These are phyloP conservation scores for Coniella lustricola DNA, from an alignment of 2,329 filamentous ascomycete species.

Conservation along the genomic window DNA sequence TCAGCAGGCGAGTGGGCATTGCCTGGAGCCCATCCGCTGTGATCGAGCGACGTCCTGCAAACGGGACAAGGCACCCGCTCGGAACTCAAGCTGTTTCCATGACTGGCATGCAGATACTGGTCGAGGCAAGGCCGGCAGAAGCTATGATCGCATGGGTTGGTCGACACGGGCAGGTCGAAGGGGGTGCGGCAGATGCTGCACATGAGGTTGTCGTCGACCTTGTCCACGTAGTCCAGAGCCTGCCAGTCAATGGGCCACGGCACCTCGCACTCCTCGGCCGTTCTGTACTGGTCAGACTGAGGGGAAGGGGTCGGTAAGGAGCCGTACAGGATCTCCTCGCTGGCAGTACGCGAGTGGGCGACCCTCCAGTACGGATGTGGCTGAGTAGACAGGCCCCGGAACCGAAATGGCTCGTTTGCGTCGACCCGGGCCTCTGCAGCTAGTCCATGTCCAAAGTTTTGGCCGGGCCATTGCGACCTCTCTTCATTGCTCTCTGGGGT, in stretches of 20 bases:
- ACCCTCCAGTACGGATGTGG: too few species aligned
- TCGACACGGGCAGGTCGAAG: slow-evolving; percentile 53
- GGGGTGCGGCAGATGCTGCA: slow-evolving; percentile 49
- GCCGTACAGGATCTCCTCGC: neutral
- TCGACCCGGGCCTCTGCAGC: too few species aligned
- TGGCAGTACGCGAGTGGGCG: too few species aligned
- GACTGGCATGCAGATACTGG: slow-evolving; percentile 22
- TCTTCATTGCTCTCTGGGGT: too few species aligned
- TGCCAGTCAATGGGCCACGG: slow-evolving; percentile 22
- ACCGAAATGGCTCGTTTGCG: too few species aligned
- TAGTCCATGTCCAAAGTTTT: too few species aligned
- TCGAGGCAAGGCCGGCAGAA: slow-evolving; percentile 55
- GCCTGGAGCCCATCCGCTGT: slow-evolving; percentile 18
- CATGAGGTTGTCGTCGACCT: slow-evolving; percentile 29
- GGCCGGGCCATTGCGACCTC: too few species aligned
- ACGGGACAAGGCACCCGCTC: slow-evolving; percentile 49
- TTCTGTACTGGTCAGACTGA: neutral
- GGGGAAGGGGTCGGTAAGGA: neutral
- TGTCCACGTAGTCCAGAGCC: slow-evolving; percentile 25
- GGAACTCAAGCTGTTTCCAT: slow-evolving; percentile 30
- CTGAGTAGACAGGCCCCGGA: too few species aligned
- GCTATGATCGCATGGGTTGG: slow-evolving; percentile 53
- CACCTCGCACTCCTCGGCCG: neutral
- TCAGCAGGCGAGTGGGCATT: slow-evolving; percentile 22
- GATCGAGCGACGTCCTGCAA: slow-evolving; percentile 40